Conservation (phyloP, 352 stramenopile species). For the Pythium guiyangense region DNA sequence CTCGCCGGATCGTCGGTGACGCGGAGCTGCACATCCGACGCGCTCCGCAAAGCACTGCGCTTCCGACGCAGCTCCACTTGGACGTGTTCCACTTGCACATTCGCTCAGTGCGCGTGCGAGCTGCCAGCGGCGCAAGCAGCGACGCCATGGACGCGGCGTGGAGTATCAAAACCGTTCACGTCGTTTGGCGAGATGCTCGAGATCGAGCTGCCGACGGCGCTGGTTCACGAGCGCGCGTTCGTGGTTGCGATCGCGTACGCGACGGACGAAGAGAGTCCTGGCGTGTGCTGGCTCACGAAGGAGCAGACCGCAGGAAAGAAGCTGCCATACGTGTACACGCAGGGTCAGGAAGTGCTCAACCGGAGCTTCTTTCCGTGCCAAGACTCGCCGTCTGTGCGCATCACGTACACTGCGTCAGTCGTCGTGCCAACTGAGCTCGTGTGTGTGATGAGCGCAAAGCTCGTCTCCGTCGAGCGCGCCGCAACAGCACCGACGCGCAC, state of each 20-base stretch:
- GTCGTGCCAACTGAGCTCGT: conserved; percentile 90
- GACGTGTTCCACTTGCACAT: conserved; percentile 65
- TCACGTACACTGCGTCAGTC: conserved; percentile 94
- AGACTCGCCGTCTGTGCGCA: conserved; percentile 93
- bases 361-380: conserved; percentile 86
- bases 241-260: conserved; percentile 56
- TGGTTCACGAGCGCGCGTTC: conserved; percentile 22
- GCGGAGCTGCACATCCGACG: conserved; percentile 37
- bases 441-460: conserved; percentile 82
- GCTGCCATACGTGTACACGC: conserved; percentile 80
- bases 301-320: conserved; percentile 79
- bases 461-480: conserved; percentile 17
- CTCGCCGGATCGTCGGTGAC: conserved; percentile 20
- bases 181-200: conserved; percentile 53
- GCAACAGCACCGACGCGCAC: conserved; percentile 16
- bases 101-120: conserved; percentile 23
- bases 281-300: conserved; percentile 80
- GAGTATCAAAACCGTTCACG: conserved; percentile 58
- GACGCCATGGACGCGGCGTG: conserved; percentile 18
- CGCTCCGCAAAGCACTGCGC: conserved; percentile 5
- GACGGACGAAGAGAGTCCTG: conserved; percentile 53
- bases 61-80: conserved; percentile 24
- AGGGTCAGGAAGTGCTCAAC: conserved; percentile 84
- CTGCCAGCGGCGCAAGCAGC: background rate
- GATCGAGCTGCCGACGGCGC: conserved; percentile 27